Evolutionary conservation across 2,329 filamentous ascomycete species (phyloP), one percentile per base, ranked within the genome.

Genomic region (Sarocladiaceae sp.): DNA sequence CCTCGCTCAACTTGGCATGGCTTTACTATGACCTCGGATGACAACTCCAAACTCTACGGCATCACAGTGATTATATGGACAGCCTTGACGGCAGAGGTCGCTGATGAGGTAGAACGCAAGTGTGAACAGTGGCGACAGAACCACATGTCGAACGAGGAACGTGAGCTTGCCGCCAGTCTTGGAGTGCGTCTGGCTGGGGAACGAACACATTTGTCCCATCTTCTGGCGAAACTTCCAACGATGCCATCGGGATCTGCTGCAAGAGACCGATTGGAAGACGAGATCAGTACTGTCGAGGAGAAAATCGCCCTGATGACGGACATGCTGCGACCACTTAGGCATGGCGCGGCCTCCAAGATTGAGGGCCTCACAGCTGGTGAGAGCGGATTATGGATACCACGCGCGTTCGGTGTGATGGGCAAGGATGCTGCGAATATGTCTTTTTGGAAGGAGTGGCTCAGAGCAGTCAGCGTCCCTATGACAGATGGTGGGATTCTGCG

Each of bases 401-500:
- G 94, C 57, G 91, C 93, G 1, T 99, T 96, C 64, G 94, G 94
- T 54, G 86, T 99, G 56, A 77, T 99, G 56, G 94, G 94, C 29
- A 82, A 89, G 56, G 94, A 99, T 65, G 78, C 79, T 12, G 86
- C 84, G 55, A 81, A 95, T 71, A 91, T 92, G 57, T 83, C 84
- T 28, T 97, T 99, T 71, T 99, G 93, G 92, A 97, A 97, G 69
- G 94, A 99, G 67, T 99, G 94, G 94, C 79, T 99, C 46, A 87
- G 90, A 68, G 92, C 93, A 6, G 81, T 97, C 10, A 77, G 94
- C n/a, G 90, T 96, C 20, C 94, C 94, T 25, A 99, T 97, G 94
- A 91, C 86, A 1, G 91, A 96, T 64, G 90, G 93, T 18, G 84
- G 79, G 13, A 78, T 99, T 26, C 72, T 94, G 59, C 82, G 92